A percentile compares a stretch with the other conserved stretches of the same genome.
Conservation (phyloP, 805 yeast species). For the Kuraishia molischiana region DNA sequence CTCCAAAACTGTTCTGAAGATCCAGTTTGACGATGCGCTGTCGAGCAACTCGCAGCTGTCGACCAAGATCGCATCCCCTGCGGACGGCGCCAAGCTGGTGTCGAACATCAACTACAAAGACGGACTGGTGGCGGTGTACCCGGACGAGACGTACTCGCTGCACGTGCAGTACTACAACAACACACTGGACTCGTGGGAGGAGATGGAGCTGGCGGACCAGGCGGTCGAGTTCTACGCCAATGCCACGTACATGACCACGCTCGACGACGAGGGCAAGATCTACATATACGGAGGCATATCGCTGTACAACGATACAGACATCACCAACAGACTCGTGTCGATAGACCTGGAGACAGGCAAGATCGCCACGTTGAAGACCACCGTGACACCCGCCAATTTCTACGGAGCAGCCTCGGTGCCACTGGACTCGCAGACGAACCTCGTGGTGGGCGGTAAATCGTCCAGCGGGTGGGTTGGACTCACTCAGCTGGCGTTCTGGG, state of each 20-base stretch:
- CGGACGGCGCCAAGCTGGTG: constrained; percentile 11
- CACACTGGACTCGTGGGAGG: constrained; percentile 12
- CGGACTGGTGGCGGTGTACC: constrained; percentile 15
- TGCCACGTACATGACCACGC: constrained; percentile 32
- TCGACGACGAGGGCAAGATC: constrained; percentile 25
- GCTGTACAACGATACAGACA: constrained; percentile 8
- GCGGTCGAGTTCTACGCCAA: constrained; percentile 13
- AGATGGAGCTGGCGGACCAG: constrained; percentile 7
- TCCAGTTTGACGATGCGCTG: constrained; percentile 16
- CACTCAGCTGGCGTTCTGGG: constrained; percentile 70
- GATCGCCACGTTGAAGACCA: constrained; percentile 30
- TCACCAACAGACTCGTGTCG: constrained; percentile 28
- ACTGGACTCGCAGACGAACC: constrained; percentile 33
- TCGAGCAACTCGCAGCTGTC: constrained; percentile 10
- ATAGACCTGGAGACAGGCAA: constrained; percentile 25
- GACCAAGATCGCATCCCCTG: constrained; percentile 11
- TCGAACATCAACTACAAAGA: constrained; percentile 5
- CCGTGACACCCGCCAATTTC: constrained; percentile 47
- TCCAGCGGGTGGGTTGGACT: constrained; percentile 58
- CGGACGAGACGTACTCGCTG: constrained; percentile 3
- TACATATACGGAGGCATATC: constrained; percentile 49
- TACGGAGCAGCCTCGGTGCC: constrained; percentile 37
- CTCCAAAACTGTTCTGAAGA: constrained; percentile 11
- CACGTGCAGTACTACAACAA: constrained; percentile 8
- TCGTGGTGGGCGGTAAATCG: constrained; percentile 61